Evolutionary conservation across 2,329 filamentous ascomycete species (phyloP).

Genomic region (Fusarium mexicanum): DNA sequence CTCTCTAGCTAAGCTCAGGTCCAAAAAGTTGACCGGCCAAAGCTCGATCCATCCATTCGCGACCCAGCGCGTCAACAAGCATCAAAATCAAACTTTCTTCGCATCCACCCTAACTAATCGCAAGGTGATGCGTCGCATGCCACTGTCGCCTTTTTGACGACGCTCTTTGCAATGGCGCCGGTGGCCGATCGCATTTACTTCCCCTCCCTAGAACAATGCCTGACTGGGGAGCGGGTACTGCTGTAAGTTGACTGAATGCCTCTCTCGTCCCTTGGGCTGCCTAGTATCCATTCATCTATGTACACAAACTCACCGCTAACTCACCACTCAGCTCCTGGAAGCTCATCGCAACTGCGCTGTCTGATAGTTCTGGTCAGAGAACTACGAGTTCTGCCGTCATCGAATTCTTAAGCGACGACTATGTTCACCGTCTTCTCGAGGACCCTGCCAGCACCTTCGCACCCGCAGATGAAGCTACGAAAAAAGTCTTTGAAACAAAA

Average conservation of each 20-base stretch:
- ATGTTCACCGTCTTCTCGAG: conserved; percentile 74
- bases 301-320: conserved; percentile 39
- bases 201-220: conserved; percentile 84
- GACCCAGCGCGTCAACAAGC: conserved; percentile 49
- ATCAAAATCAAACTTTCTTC: conserved; percentile 32
- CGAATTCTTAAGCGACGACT: conserved; percentile 76
- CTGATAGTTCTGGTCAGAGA: conserved; percentile 66
- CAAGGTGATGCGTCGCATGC: conserved; percentile 53
- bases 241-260: conserved; percentile 67
- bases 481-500: conserved; percentile 80
- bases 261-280: conserved; percentile 18
- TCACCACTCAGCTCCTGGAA: conserved; percentile 66
- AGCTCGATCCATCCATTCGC: conserved; percentile 42
- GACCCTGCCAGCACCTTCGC: conserved; percentile 75
- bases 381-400: conserved; percentile 65
- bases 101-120: conserved; percentile 36
- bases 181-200: conserved; percentile 78
- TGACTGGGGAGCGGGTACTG: conserved; percentile 81
- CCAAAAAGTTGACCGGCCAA: conserved; percentile 45
- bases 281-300: background rate
- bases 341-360: conserved; percentile 64
- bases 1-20: conserved; percentile 29
- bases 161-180: conserved; percentile 74
- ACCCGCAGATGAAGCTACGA: conserved; percentile 68
- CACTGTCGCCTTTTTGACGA: conserved; percentile 58